These are phyloP conservation scores for Moricandia moricandioides DNA, from an alignment of 345 rosid genomes.

Conservation along the genomic window DNA sequence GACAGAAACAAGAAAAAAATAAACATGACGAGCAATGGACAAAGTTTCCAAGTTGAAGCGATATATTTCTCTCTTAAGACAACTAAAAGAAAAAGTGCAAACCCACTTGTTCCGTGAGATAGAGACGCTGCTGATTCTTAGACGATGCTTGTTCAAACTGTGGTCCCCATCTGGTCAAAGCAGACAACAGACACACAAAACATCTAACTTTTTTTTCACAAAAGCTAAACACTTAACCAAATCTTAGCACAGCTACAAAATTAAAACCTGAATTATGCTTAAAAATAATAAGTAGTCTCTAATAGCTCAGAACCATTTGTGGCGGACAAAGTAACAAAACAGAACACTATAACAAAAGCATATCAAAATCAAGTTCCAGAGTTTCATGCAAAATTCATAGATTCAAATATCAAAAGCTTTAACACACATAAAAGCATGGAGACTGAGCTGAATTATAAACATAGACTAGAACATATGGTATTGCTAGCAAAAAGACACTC, in stretches of 20 bases:
- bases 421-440: neutral
- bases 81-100: constrained; percentile 6
- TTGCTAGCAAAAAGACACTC: neutral
- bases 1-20: neutral
- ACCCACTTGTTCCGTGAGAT: constrained; percentile 26
- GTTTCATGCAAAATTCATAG: neutral
- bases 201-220: neutral
- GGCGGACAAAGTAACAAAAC: neutral
- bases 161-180: constrained; percentile 24
- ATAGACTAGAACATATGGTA: neutral
- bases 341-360: neutral
- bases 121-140: constrained; percentile 17
- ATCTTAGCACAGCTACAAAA: neutral
- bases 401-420: neutral
- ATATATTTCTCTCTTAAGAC: neutral
- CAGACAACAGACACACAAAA: neutral
- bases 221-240: constrained; percentile 6
- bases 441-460: neutral
- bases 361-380: neutral
- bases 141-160: neutral
- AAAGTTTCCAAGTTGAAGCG: neutral
- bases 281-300: neutral
- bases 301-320: neutral
- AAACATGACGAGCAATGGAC: neutral
- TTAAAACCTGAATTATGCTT: neutral